Evolutionary conservation across 176 grass and related monocot species (phyloP), one percentile per base, ranked within the genome.

Genomic region (Pontederia crassipes): DNA sequence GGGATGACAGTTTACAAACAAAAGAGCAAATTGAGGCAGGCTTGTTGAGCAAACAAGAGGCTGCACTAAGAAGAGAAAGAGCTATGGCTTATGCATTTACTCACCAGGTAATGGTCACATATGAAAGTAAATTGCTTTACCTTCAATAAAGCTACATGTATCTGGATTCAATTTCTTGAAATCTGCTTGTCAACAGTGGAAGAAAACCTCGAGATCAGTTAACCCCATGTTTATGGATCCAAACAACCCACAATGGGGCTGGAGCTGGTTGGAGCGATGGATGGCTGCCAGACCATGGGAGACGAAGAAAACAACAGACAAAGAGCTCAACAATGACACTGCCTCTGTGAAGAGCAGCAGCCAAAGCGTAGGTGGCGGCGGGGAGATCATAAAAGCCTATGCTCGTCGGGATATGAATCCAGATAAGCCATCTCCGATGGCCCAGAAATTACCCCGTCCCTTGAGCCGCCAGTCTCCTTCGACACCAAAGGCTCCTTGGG

Each of bases 231-330:
- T 98, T 61, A 89, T 92, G 66, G 93, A 98, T 55, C 81, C 84
- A 11, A 88, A 85, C 76, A 98, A 92, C 71, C 77, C 80, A 8
- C 88, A 92, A 49, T 98, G 93, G 93, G 93, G 93, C 54, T 98
- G 93, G 93, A 98, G 93, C 87, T 98, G 93, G 93, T 57, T 98
- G 56, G 93, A 98, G 65, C 88, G 93, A 14, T 98, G 93, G 93
- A 98, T 98, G 93, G 87, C 93, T 26, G 82, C 86, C 12, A 90
- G 88, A 57, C 83, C 91, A 55, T 85, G 78, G 75, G 91, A 96
- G 54, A 80, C 75, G 18, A 78, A 72, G 45, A 61, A 64, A 3
- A 83, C 67, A 26, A 61, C 79, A 1, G 83, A 85, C 57, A 97
- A 76, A 54, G 86, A 96, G 14, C 74, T 64, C 58, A 97, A 74